A percentile compares a stretch with the other conserved stretches of the same genome.
These are phyloP conservation scores for Xylaria scruposa DNA, from an alignment of 495 filamentous ascomycete species.

Conservation along the genomic window DNA sequence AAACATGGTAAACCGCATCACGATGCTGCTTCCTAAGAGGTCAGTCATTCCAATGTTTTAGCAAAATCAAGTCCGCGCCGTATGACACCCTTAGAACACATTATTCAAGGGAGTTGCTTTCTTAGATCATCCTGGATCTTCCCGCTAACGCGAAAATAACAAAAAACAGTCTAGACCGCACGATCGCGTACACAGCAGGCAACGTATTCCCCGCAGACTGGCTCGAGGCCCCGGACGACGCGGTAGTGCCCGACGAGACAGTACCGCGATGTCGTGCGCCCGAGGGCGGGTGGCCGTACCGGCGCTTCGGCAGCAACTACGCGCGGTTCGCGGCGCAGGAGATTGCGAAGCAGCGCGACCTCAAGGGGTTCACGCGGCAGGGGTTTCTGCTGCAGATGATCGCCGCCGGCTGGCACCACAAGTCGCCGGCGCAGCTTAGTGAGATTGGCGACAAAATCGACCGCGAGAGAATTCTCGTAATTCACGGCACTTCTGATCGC, in stretches of 20 bases:
- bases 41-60: background rate
- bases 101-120: too few relatives aligned
- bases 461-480: conserved; percentile 71
- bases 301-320: conserved; percentile 72
- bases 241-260: conserved; percentile 45
- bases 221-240: conserved; percentile 66
- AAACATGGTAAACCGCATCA: conserved; percentile 70
- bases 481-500: conserved; percentile 75
- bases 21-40: conserved; percentile 71
- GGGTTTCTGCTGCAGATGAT: conserved; percentile 80
- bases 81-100: too few relatives aligned
- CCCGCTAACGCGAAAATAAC: background rate
- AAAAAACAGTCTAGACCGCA: conserved; percentile 43
- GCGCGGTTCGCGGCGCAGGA: conserved; percentile 82
- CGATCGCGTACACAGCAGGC: conserved; percentile 53
- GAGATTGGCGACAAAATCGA: conserved; percentile 70
- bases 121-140: background rate
- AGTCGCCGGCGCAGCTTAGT: conserved; percentile 66
- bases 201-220: conserved; percentile 67
- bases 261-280: conserved; percentile 35
- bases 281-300: conserved; percentile 38
- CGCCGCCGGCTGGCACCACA: conserved; percentile 81
- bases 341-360: conserved; percentile 66
- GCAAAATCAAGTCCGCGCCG: background rate
- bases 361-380: conserved; percentile 60